These are phyloP conservation scores for Aspergillus sclerotiicarbonarius DNA, from an alignment of 495 filamentous ascomycete species.

Conservation along the genomic window DNA sequence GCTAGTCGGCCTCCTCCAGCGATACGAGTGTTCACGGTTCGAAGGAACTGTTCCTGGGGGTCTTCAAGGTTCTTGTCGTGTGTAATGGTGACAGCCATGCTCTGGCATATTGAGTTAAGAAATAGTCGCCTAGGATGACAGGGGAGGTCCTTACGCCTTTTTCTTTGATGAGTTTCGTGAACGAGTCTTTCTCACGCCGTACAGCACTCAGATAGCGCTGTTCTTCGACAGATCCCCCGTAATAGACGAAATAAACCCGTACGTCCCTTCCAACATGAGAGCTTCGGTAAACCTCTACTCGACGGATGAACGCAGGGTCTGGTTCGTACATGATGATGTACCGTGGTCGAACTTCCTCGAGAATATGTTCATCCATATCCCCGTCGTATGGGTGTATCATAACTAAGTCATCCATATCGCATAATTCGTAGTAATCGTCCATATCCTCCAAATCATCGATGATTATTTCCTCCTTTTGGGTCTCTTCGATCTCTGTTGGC, in stretches of 20 bases:
- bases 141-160: slow-evolving; percentile 56
- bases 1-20: slow-evolving; percentile 87
- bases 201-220: slow-evolving; percentile 90
- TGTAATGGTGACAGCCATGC: slow-evolving; percentile 84
- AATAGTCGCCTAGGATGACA: not conserved
- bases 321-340: slow-evolving; percentile 99
- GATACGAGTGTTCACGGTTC: slow-evolving; percentile 95
- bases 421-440: slow-evolving; percentile 87
- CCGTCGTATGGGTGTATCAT: slow-evolving; percentile 91
- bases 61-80: slow-evolving; percentile 73
- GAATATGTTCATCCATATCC: slow-evolving; percentile 91
- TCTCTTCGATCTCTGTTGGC: slow-evolving; percentile 61
- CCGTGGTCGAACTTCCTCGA: slow-evolving; percentile 87
- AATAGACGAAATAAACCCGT: slow-evolving; percentile 93
- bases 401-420: slow-evolving; percentile 85
- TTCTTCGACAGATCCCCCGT: slow-evolving; percentile 91
- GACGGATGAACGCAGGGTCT: slow-evolving; percentile 89
- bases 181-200: slow-evolving; percentile 89
- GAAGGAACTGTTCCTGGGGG: slow-evolving; percentile 87
- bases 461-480: slow-evolving; percentile 69
- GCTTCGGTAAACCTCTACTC: slow-evolving; percentile 93
- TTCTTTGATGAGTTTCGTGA: slow-evolving; percentile 89
- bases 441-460: slow-evolving; percentile 86
- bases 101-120: slow-evolving; percentile 33
- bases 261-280: slow-evolving; percentile 88